These are phyloP conservation scores for Lepidium aucheri DNA, from an alignment of 345 rosid species.

Conservation along the genomic window DNA sequence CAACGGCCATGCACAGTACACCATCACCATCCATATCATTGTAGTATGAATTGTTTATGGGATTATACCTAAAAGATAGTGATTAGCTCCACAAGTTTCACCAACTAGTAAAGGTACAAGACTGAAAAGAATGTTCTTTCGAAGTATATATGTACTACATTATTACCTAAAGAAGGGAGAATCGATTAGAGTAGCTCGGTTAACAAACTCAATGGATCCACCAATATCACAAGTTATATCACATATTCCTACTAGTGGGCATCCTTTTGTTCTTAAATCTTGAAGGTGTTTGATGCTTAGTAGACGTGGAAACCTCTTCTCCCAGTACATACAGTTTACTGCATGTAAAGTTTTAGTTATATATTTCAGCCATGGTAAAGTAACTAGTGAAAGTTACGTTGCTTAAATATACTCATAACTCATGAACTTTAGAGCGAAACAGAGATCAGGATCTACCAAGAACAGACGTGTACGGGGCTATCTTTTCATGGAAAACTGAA, in stretches of 20 bases:
- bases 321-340: slow-evolving; percentile 99
- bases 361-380: background rate
- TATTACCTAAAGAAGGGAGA: slow-evolving; percentile 81
- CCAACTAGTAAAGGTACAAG: background rate
- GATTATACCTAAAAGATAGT: slow-evolving; percentile 51
- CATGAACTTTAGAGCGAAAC: background rate
- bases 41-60: slow-evolving; percentile 47
- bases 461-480: slow-evolving; percentile 73
- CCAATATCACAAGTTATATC: slow-evolving; percentile 88
- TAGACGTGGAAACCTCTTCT: slow-evolving; percentile 72
- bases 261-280: slow-evolving; percentile 45
- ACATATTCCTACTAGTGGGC: slow-evolving; percentile 81
- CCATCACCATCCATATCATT: slow-evolving; percentile 82
- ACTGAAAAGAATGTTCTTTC: no score
- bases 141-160: slow-evolving; percentile 54
- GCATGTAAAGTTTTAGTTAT: slow-evolving; percentile 17
- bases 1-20: slow-evolving; percentile 66
- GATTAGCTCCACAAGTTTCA: background rate
- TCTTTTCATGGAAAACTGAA: slow-evolving; percentile 62
- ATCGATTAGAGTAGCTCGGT: slow-evolving; percentile 62
- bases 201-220: slow-evolving; percentile 83
- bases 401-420: background rate
- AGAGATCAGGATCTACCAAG: slow-evolving; percentile 50
- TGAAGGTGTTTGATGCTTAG: slow-evolving; percentile 62
- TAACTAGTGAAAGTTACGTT: background rate